Evolutionary conservation across 257 asterid species (phyloP), one percentile per base, ranked within the genome.

Genomic region (Perilla frutescens): DNA sequence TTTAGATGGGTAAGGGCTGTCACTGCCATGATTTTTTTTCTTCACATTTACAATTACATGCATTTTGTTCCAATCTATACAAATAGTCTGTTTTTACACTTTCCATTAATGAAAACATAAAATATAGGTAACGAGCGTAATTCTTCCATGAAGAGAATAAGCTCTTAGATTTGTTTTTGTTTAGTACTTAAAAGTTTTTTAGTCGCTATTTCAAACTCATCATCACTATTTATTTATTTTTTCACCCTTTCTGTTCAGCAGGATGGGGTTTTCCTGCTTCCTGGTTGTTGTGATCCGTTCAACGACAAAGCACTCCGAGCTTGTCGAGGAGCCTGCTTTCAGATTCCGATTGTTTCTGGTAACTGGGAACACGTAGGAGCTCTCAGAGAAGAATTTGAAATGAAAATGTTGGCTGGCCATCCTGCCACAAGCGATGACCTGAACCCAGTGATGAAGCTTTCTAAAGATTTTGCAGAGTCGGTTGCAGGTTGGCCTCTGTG

Each of bases 241-340:
- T 34, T 34, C 3, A 34, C 37, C 41, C 56, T 64, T 12, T 10
- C 41, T 10, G 10, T 72, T 67, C 71, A 62, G 61, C 75, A 95
- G 99, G 92, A 85, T 29, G 98, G 98, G 3, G 88, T 88, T 43
- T 86, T 87, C 77, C 84, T 95, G 53, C 96, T 95, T 61, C 91
- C 97, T 7, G 97, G 97, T 6, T 95, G 99, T 73, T 95, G 99
- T 74, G 99, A 95, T 73, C 98, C 99, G 55, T 92, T 95, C 92
- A 95, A 95, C 34, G 99, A 95, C 65, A 95, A 95, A 80, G 95
- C 91, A n/a, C 79, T 92, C 32, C 78, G 99, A 72, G 99, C 98
- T 37, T 81, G 96, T 73, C 87, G 98, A 34, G 98, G 97, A 55
- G 96, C 99, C 73, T 88, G 90, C 84, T 95, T 95, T 85, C 97